phyloP scores from a whole-genome alignment of 306 rosid species.

The Quercus parvula region DNA sequence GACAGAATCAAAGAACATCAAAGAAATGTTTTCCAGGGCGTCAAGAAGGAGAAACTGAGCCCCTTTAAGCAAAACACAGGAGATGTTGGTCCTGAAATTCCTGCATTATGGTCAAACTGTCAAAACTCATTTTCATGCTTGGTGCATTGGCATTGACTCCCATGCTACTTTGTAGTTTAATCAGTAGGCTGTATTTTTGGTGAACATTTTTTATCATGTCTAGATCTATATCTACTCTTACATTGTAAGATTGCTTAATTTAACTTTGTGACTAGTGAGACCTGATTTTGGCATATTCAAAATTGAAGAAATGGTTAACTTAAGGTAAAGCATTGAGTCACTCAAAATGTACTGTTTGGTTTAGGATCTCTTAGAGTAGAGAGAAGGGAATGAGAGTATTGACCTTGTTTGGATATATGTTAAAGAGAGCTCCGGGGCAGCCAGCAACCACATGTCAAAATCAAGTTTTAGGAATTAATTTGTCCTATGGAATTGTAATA shows the following conservation, averaged over 20 bases:
- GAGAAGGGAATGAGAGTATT: too few relatives aligned
- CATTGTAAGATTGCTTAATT: not conserved
- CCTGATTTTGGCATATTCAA: not conserved
- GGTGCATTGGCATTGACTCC: not conserved
- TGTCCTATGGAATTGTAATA: too few relatives aligned
- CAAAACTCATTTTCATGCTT: not conserved
- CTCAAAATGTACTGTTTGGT: not conserved
- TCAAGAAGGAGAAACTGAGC: constrained; percentile 53
- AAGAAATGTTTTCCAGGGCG: constrained; percentile 77
- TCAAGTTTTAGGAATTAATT: too few relatives aligned
- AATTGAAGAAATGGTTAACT: not conserved
- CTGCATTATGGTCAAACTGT: not conserved
- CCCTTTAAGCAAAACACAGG: not conserved
- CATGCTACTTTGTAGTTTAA: not conserved
- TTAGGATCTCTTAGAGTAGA: not conserved
- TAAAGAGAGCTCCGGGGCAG: too few relatives aligned
- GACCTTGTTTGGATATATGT: too few relatives aligned
- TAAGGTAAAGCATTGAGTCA: not conserved
- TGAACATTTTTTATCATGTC: too few relatives aligned
- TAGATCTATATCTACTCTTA: not conserved
- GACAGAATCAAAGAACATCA: constrained; percentile 72
- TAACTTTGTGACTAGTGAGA: not conserved
- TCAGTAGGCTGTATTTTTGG: not conserved
- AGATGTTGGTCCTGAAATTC: not conserved
- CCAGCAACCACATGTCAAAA: too few relatives aligned